These are phyloP conservation scores for Tuber borchii DNA, from an alignment of 495 filamentous ascomycete species.

Conservation along the genomic window DNA sequence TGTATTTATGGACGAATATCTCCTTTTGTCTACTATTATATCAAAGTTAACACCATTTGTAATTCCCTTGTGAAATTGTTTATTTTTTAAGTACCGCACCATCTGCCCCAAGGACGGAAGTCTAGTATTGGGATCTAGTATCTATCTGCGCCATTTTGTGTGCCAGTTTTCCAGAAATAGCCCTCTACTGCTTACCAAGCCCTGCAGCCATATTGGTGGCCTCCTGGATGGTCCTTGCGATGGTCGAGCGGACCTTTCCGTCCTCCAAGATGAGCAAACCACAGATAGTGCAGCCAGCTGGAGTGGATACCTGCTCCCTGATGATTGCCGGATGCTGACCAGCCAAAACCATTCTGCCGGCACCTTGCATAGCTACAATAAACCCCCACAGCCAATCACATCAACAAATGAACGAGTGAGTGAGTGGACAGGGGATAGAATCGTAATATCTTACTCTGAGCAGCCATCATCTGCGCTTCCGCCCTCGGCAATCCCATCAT, in stretches of 20 bases:
- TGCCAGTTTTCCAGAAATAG: not conserved
- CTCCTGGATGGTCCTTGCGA: constrained; percentile 68
- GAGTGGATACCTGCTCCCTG: constrained; percentile 70
- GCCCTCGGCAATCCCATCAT: constrained; percentile 72
- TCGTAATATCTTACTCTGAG: constrained; percentile 55
- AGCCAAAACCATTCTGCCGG: constrained; percentile 60
- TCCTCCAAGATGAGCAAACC: constrained; percentile 72
- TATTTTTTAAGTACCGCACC: not conserved
- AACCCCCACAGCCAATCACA: constrained; percentile 3
- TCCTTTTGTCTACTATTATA: not conserved
- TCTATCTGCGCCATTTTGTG: not conserved
- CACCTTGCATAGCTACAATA: constrained; percentile 52
- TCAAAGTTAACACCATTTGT: not conserved
- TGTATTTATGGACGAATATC: not conserved
- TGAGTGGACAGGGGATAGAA: not conserved
- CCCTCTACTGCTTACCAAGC: constrained; percentile 51
- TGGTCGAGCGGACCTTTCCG: constrained; percentile 60
- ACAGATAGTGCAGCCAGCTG: constrained; percentile 73
- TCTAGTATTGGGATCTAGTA: not conserved
- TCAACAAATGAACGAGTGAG: not conserved
- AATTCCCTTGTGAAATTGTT: not conserved
- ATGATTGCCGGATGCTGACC: constrained; percentile 73
- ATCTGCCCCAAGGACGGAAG: not conserved
- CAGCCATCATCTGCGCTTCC: constrained; percentile 73
- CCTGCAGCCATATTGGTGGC: constrained; percentile 69